Percentiles rank a stretch among this genome's conserved stretches.
Evolutionary conservation across 176 grass and related monocot species (phyloP).

Genomic region (Puccinellia tenuiflora): DNA sequence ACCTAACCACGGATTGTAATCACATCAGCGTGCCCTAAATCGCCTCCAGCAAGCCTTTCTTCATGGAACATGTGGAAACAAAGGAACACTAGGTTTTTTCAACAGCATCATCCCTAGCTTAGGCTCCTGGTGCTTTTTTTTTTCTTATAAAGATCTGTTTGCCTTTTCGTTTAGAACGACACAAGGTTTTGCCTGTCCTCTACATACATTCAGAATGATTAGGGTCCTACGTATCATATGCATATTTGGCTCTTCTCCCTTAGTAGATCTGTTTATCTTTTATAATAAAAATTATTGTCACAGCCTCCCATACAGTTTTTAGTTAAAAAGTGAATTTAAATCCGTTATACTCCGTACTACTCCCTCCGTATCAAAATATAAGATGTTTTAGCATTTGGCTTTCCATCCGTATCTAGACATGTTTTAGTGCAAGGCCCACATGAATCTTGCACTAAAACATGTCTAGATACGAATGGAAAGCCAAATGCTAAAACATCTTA

Average conservation of each 20-base stretch:
- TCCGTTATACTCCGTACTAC: too few species aligned
- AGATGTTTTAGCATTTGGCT: too few species aligned
- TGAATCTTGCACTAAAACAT: too few species aligned
- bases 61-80: background rate
- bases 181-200: background rate
- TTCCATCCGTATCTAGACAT: too few species aligned
- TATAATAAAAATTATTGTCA: background rate
- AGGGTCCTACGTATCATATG: background rate
- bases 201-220: background rate
- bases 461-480: too few species aligned
- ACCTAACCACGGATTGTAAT: background rate
- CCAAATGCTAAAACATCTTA: too few species aligned
- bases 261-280: background rate
- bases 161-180: background rate
- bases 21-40: background rate
- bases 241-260: background rate
- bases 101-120: background rate
- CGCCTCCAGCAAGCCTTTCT: background rate
- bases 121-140: background rate
- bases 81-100: background rate
- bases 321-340: background rate
- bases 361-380: too few species aligned
- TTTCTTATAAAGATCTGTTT: background rate
- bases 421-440: too few species aligned
- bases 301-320: background rate